phyloP scores from a whole-genome alignment of 2,329 filamentous ascomycete genomes.

The Exophiala phaeomuriformis region DNA sequence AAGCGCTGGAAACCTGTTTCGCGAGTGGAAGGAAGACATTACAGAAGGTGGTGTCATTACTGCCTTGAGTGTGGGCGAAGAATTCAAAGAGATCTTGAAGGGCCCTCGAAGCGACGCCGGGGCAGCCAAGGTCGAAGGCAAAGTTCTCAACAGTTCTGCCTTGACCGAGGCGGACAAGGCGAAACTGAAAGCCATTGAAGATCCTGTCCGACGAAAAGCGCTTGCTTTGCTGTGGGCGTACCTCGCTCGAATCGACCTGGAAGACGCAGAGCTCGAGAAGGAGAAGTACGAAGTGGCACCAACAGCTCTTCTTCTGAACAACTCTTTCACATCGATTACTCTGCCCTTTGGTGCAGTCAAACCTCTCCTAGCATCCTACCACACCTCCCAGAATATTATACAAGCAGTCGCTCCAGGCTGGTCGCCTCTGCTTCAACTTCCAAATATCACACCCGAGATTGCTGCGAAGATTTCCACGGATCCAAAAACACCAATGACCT shows the following conservation, averaged over 20 bases:
- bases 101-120: slow-evolving; percentile 73
- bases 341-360: slow-evolving; percentile 78
- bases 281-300: slow-evolving; percentile 86
- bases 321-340: slow-evolving; percentile 77
- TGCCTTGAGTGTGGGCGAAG: slow-evolving; percentile 76
- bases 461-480: slow-evolving; percentile 48
- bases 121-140: slow-evolving; percentile 75
- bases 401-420: slow-evolving; percentile 78
- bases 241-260: slow-evolving; percentile 77
- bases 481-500: slow-evolving; percentile 63
- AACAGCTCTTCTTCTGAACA: slow-evolving; percentile 74
- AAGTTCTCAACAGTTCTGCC: slow-evolving; percentile 59
- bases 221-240: slow-evolving; percentile 92
- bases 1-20: slow-evolving; percentile 90
- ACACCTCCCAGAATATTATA: slow-evolving; percentile 75
- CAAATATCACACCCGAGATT: slow-evolving; percentile 65
- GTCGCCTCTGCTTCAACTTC: slow-evolving; percentile 85
- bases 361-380: slow-evolving; percentile 75
- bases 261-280: slow-evolving; percentile 63
- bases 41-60: slow-evolving; percentile 71
- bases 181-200: slow-evolving; percentile 72
- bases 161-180: slow-evolving; percentile 67
- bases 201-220: slow-evolving; percentile 72
- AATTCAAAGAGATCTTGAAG: slow-evolving; percentile 69
- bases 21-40: slow-evolving; percentile 79